These are phyloP conservation scores for Cyclanthera cordifolia DNA, from an alignment of 306 rosid species.

Conservation along the genomic window DNA sequence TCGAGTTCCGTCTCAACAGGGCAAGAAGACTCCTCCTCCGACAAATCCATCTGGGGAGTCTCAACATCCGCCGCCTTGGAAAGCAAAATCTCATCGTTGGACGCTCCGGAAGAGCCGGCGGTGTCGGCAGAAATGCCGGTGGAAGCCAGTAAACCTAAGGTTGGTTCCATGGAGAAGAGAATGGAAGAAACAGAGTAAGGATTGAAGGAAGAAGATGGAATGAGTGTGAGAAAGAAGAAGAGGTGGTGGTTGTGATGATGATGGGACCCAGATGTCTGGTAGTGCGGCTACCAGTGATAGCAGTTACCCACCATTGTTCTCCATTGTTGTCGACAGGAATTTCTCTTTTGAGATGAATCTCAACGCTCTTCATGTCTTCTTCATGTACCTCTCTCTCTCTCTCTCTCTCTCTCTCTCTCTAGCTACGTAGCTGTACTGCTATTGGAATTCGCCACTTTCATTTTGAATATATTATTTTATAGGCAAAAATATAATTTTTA, in stretches of 20 bases:
- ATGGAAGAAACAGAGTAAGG: background rate
- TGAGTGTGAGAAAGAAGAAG: background rate
- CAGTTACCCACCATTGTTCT: conserved; percentile 2
- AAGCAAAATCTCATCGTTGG: conserved; percentile 3
- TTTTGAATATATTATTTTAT: background rate
- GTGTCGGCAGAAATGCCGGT: too few species aligned
- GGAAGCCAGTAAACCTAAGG: conserved; percentile 30
- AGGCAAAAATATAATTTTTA: too few species aligned
- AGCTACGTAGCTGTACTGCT: background rate
- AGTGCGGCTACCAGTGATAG: conserved; percentile 30
- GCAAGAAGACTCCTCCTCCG: conserved; percentile 33
- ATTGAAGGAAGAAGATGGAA: background rate
- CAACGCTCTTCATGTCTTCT: conserved; percentile 7
- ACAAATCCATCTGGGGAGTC: conserved; percentile 14
- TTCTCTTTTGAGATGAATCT: conserved; percentile 7
- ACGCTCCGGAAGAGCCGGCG: conserved; percentile 28
- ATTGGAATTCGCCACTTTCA: background rate
- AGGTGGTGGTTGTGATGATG: conserved; percentile 32
- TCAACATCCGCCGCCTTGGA: background rate
- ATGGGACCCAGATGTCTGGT: conserved; percentile 26
- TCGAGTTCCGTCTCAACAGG: conserved; percentile 39
- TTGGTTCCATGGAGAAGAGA: conserved; percentile 17
- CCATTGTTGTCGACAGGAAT: conserved; percentile 9
- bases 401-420: too few species aligned
- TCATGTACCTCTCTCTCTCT: background rate